phyloP scores from a whole-genome alignment of 1,284 basidiomycete genomes.

The Cerioporus squamosus region DNA sequence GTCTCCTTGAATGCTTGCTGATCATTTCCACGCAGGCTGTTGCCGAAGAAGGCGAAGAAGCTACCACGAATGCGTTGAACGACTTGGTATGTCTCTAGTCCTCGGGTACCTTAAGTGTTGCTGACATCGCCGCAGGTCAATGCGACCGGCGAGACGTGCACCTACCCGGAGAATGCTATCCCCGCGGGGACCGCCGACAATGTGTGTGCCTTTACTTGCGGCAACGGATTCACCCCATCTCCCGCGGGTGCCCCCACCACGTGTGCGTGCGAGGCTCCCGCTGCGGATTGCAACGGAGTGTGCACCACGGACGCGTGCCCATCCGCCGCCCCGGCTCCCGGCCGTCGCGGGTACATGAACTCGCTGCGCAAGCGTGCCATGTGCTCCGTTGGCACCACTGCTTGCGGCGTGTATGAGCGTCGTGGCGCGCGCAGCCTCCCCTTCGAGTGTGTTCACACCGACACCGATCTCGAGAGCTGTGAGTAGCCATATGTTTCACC shows the following conservation, averaged over 20 bases:
- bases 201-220: conserved; percentile 50
- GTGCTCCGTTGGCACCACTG: conserved; percentile 36
- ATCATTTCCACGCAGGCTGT: not conserved
- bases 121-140: conserved; percentile 24
- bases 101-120: too few species aligned
- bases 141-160: conserved; percentile 36
- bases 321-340: conserved; percentile 20
- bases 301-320: conserved; percentile 45
- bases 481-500: conserved; percentile 27
- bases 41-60: not conserved
- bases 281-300: conserved; percentile 50
- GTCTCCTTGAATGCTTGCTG: not conserved
- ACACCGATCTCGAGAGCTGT: conserved; percentile 57
- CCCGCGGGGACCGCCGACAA: conserved; percentile 39
- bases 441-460: conserved; percentile 53
- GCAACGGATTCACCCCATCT: conserved; percentile 43
- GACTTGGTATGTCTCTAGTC: too few species aligned
- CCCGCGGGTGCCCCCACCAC: conserved; percentile 34
- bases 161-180: conserved; percentile 44
- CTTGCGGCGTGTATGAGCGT: conserved; percentile 46
- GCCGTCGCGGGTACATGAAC: conserved; percentile 32
- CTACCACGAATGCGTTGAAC: not conserved
- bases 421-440: conserved; percentile 30
- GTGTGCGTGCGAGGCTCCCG: conserved; percentile 47
- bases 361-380: conserved; percentile 18